Percentiles rank a stretch among this genome's conserved stretches.
These are phyloP conservation scores for baker's yeast (Saccharomyces cerevisiae) DNA, from an alignment of 805 yeast species.

Conservation along the genomic window DNA sequence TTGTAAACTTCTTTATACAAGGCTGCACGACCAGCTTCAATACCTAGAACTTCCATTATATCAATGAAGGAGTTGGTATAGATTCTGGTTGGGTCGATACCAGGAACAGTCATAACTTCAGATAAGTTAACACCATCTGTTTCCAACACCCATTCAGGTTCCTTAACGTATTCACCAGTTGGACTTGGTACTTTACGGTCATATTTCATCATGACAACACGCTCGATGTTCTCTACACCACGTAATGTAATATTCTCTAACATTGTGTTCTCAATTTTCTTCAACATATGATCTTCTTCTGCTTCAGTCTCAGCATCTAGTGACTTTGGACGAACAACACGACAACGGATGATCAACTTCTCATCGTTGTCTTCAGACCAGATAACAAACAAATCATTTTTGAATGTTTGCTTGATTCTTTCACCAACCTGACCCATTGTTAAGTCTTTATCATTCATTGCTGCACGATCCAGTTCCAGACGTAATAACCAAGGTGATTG, in stretches of 20 bases:
- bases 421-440: conserved; percentile 98
- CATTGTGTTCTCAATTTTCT: conserved; percentile 93
- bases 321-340: conserved; percentile 92
- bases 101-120: conserved; percentile 90
- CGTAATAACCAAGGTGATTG: conserved; percentile 98
- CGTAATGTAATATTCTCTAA: conserved; percentile 87
- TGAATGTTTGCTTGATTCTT: conserved; percentile 84
- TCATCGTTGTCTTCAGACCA: conserved; percentile 99
- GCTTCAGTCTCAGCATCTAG: conserved; percentile 90
- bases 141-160: conserved; percentile 96
- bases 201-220: conserved; percentile 75
- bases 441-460: conserved; percentile 95
- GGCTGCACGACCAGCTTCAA: conserved; percentile 95
- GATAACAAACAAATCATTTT: conserved; percentile 90
- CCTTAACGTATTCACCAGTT: conserved; percentile 80
- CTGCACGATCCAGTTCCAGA: conserved; percentile 94
- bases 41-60: conserved; percentile 88
- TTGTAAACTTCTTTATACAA: conserved; percentile 89
- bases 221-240: conserved; percentile 89
- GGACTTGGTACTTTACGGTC: conserved; percentile 64
- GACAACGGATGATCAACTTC: conserved; percentile 91
- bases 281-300: conserved; percentile 93
- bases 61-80: conserved; percentile 97
- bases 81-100: conserved; percentile 84
- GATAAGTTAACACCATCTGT: conserved; percentile 96